Conservation (phyloP, 2,329 filamentous ascomycete species). For the Exophiala alcalophila region DNA sequence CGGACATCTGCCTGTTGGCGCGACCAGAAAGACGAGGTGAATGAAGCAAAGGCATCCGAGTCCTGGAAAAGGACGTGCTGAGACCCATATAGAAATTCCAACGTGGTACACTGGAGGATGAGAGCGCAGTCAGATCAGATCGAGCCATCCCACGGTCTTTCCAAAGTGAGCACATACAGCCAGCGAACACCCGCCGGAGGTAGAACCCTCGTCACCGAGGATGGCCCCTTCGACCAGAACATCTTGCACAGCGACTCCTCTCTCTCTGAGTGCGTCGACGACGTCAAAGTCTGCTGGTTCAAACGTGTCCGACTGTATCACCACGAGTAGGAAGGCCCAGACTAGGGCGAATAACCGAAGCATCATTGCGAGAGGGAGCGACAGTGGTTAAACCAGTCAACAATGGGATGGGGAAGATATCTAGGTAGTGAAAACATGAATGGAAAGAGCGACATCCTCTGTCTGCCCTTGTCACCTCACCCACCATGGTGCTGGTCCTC, state of each 20-base stretch:
- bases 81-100: conserved; percentile 18
- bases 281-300: conserved; percentile 21
- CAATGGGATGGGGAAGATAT: no score
- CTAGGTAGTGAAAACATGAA: no score
- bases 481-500: no score
- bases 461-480: no score
- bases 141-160: neutral
- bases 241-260: conserved; percentile 20
- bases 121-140: neutral
- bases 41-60: conserved; percentile 25
- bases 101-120: conserved; percentile 14
- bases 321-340: no score
- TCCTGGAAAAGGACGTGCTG: conserved; percentile 16
- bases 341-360: no score
- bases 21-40: conserved; percentile 36
- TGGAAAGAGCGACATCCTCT: no score
- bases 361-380: no score
- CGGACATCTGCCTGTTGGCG: conserved; percentile 37
- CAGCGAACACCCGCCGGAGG: conserved; percentile 11
- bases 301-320: no score
- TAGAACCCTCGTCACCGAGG: conserved; percentile 8
- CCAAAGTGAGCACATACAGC: conserved; percentile 6
- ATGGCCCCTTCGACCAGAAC: conserved; percentile 10
- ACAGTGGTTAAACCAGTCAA: no score
- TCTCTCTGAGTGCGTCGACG: conserved; percentile 17